These are phyloP conservation scores for Fimicolochytrium jonesii DNA, from an alignment of 192 early-diverging fungal genomes.

Conservation along the genomic window DNA sequence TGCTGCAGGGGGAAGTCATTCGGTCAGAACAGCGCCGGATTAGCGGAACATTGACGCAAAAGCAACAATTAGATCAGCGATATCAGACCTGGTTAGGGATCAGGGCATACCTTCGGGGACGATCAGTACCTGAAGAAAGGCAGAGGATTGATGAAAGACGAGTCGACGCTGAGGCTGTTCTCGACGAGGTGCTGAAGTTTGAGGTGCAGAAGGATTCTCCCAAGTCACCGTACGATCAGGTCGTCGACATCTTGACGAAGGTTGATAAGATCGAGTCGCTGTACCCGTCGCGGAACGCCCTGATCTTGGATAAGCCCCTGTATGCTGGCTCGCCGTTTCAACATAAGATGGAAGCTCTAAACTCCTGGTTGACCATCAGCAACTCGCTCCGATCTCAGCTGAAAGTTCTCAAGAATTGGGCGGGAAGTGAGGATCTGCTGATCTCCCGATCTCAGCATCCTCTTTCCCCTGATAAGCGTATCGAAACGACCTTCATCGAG, in stretches of 20 bases:
- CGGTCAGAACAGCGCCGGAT: constrained; percentile 76
- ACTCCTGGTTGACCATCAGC: constrained; percentile 70
- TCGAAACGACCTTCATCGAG: constrained; percentile 76
- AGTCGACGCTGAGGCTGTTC: constrained; percentile 47
- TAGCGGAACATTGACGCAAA: constrained; percentile 42
- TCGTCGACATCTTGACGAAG: constrained; percentile 64
- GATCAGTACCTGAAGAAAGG: constrained; percentile 61
- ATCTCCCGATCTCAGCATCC: constrained; percentile 54
- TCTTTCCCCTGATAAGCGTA: constrained; percentile 35
- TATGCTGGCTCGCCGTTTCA: constrained; percentile 70
- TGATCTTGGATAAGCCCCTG: constrained; percentile 58
- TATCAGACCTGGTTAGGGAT: constrained; percentile 71
- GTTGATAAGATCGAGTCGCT: constrained; percentile 76
- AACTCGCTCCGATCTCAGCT: constrained; percentile 67
- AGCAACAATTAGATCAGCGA: constrained; percentile 43
- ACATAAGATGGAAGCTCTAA: constrained; percentile 65
- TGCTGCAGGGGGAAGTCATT: constrained; percentile 77
- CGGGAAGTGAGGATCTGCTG: constrained; percentile 64
- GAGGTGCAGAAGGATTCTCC: constrained; percentile 30
- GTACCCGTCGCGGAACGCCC: constrained; percentile 64
- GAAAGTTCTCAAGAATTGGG: constrained; percentile 78
- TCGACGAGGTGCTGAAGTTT: constrained; percentile 66
- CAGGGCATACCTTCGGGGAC: constrained; percentile 59
- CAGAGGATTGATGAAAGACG: constrained; percentile 62
- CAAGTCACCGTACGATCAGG: constrained; percentile 51